These are phyloP conservation scores for Ustilago vetiveriae DNA, from an alignment of 1,284 basidiomycete genomes.

Conservation along the genomic window DNA sequence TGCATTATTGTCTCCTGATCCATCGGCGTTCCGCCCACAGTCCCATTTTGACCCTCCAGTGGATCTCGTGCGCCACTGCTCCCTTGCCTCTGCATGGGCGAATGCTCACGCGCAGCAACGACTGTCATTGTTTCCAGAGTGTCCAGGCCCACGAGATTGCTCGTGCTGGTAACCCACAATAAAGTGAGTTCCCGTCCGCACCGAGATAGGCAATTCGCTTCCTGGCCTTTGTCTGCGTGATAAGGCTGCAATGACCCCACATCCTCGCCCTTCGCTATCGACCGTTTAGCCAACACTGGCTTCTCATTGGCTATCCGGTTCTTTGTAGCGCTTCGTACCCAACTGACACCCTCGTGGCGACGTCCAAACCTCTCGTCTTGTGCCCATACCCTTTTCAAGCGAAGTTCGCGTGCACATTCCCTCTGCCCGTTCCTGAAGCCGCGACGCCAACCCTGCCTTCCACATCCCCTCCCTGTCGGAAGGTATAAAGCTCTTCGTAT, in stretches of 20 bases:
- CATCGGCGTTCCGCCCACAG: too few relatives aligned
- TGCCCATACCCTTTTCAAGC: not conserved
- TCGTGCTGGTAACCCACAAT: too few relatives aligned
- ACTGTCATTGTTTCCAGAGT: slow-evolving; percentile 1
- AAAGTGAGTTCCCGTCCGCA: slow-evolving; percentile 2
- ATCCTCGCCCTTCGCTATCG: slow-evolving; percentile 17
- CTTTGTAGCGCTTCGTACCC: not conserved
- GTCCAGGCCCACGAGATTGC: slow-evolving; percentile 14
- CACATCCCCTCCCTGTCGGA: not conserved
- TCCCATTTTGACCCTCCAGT: too few relatives aligned
- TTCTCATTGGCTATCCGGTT: slow-evolving; percentile 31
- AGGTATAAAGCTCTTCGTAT: slow-evolving; percentile 20
- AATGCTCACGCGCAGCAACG: too few relatives aligned
- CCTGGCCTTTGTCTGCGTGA: slow-evolving; percentile 2
- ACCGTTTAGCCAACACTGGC: not conserved
- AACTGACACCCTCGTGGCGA: not conserved
- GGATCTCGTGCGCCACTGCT: too few relatives aligned
- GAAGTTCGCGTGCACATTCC: too few relatives aligned
- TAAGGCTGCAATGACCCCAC: slow-evolving; percentile 27
- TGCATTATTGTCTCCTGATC: too few relatives aligned
- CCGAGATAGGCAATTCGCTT: slow-evolving; percentile 1
- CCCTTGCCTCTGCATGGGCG: not conserved
- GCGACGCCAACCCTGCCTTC: not conserved
- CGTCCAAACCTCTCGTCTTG: not conserved
- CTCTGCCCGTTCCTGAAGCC: not conserved